phyloP scores from a whole-genome alignment of 352 stramenopile genomes.

The Pythium plurisporium region DNA sequence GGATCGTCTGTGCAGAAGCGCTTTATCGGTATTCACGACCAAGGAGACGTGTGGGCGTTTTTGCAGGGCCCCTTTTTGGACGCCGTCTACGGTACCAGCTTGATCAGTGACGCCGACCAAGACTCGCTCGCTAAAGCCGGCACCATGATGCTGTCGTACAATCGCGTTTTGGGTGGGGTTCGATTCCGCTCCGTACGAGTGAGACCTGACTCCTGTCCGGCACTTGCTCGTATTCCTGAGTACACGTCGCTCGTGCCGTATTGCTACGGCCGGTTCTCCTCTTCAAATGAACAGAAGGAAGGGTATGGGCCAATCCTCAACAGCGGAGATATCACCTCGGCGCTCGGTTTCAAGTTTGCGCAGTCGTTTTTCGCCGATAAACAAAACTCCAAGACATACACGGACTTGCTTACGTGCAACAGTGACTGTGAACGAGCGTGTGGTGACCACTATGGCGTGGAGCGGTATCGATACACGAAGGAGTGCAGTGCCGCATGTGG shows the following conservation, averaged over 20 bases:
- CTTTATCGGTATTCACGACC: constrained; percentile 51
- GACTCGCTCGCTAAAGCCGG: constrained; percentile 8
- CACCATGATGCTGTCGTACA: constrained; percentile 43
- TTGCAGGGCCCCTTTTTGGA: constrained; percentile 54
- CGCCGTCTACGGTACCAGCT: constrained; percentile 38
- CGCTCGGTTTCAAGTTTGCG: constrained; percentile 39
- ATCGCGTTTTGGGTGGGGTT: constrained; percentile 48
- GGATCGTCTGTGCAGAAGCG: constrained; percentile 28
- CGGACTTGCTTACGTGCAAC: constrained; percentile 50
- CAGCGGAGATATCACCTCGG: constrained; percentile 38
- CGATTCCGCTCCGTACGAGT: constrained; percentile 54
- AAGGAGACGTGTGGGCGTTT: constrained; percentile 59
- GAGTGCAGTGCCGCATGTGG: constrained; percentile 41
- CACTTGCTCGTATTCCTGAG: constrained; percentile 47
- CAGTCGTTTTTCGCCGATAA: constrained; percentile 43
- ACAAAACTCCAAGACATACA: constrained; percentile 36
- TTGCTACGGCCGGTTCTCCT: constrained; percentile 52
- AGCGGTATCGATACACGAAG: constrained; percentile 43
- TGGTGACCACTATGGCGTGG: constrained; percentile 47
- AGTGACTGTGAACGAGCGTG: constrained; percentile 41
- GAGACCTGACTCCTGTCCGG: constrained; percentile 41
- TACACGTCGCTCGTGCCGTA: constrained; percentile 56
- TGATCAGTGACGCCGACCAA: constrained; percentile 2
- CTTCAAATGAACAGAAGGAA: constrained; percentile 28
- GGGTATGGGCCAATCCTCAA: constrained; percentile 65